A percentile compares a stretch with the other conserved stretches of the same genome.
phyloP scores from a whole-genome alignment of 2,329 filamentous ascomycete species.

The Xylariaceae sp. region DNA sequence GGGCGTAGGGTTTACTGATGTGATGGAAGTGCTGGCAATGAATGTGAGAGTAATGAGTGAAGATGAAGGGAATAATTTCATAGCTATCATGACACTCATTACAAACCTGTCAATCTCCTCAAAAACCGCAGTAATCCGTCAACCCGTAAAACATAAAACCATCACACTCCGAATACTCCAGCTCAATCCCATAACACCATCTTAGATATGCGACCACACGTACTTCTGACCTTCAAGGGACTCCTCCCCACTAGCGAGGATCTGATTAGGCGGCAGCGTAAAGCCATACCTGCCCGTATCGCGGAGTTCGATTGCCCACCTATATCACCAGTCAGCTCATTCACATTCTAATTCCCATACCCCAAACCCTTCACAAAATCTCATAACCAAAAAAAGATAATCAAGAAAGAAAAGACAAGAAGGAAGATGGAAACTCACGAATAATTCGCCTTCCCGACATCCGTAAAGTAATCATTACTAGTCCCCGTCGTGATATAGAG shows the following conservation, averaged over 20 bases:
- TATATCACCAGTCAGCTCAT: conserved; percentile 11
- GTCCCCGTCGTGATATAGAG: conserved; percentile 32
- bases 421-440: conserved; percentile 21
- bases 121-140: too few species aligned
- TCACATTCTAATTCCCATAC: neutral
- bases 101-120: too few species aligned
- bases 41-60: too few species aligned
- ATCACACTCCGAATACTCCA: neutral
- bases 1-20: too few species aligned
- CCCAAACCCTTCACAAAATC: neutral
- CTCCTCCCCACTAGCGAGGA: conserved; percentile 29
- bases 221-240: conserved; percentile 30
- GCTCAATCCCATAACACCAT: neutral
- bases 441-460: conserved; percentile 25
- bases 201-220: conserved; percentile 25
- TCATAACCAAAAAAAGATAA: neutral
- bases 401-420: neutral
- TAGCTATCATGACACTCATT: too few species aligned
- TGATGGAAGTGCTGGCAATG: too few species aligned
- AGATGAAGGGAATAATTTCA: too few species aligned
- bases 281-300: conserved; percentile 30
- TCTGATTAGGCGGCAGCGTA: conserved; percentile 28
- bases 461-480: conserved; percentile 32
- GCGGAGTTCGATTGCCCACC: conserved; percentile 32
- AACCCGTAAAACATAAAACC: neutral